Base-by-base conservation (phyloP, 345 rosid species). In the Euclidium syriacum region DNA sequence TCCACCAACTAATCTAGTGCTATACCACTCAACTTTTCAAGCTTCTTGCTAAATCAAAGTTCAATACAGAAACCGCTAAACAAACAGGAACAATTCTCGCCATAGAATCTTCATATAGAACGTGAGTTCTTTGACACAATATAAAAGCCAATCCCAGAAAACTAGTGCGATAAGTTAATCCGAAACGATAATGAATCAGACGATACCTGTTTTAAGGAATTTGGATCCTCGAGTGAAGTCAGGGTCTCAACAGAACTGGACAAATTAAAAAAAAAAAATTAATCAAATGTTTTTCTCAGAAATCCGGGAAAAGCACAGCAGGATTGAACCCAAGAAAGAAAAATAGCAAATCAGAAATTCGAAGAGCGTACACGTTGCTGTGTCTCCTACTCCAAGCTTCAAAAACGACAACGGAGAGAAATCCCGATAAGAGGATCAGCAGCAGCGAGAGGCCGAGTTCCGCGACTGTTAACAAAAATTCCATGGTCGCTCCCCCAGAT, bases 201-300 rank as follows among this genome's bases (percentile, higher is more conserved):
- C 12, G 12, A 38, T 65, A 94, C 99, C 88, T 80, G 72, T 25
- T 84, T 87, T 50, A 80, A 70, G 1, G 96, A 84, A 67, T 64
- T 84, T 5, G 96, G 97, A 84, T 87, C 97, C 73, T 94, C 88
- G 55, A 94, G 78, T 55, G 80, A 27, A 38, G 81, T 82, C 47
- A 84, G 70, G 16, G 75, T 79, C 52, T 80, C 91, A 32, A 80
- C 76, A 51, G 81, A 84, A 59, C 98, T 92, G 60, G 1, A 23
- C 18, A 58, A 64, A 58, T 49, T 33, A 19, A 71, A 15, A 3
- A 25, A 41, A 15, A 49, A 24, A 20, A 27, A 6, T n/a, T n/a
- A 24, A 51, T 47, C 62, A 59, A 18, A 20, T 59, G 35, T 0
- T 43, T 16, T 36, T 19, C 14, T 1, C 19, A 44, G 2, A 29